These are phyloP conservation scores for Piloderma croceum DNA, from an alignment of 768 basidiomycete species.

Conservation along the genomic window DNA sequence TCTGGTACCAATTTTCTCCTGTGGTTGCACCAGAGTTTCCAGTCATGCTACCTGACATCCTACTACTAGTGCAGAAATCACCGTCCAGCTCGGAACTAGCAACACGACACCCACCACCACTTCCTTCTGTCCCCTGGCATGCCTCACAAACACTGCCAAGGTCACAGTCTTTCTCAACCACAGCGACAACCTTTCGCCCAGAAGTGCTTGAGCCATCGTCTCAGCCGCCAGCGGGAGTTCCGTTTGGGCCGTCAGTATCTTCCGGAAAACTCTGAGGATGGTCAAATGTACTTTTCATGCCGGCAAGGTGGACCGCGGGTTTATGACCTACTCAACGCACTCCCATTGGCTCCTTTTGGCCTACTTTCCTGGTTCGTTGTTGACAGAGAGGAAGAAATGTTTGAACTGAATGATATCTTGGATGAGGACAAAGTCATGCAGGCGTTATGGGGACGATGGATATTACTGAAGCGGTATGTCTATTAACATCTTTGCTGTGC, in stretches of 20 bases:
- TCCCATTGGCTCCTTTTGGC: slow-evolving; percentile 59
- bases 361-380: slow-evolving; percentile 63
- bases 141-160: too few species aligned
- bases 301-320: slow-evolving; percentile 61
- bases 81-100: too few species aligned
- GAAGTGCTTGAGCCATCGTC: too few species aligned
- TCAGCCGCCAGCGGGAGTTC: slow-evolving; percentile 38
- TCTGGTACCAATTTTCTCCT: too few species aligned
- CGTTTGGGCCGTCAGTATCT: slow-evolving; percentile 54
- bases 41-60: too few species aligned
- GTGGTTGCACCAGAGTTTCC: too few species aligned
- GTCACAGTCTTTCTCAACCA: too few species aligned
- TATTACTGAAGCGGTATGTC: slow-evolving; percentile 51
- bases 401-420: slow-evolving; percentile 60
- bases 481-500: background rate
- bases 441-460: slow-evolving; percentile 75
- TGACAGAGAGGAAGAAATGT: slow-evolving; percentile 73
- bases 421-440: slow-evolving; percentile 79
- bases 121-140: slow-evolving; percentile 27
- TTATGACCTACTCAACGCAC: slow-evolving; percentile 56
- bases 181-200: too few species aligned
- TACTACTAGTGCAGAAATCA: too few species aligned
- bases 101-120: slow-evolving; percentile 18
- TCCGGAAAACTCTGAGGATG: slow-evolving; percentile 42
- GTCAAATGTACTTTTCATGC: slow-evolving; percentile 51